These are phyloP conservation scores for Xylaria hypoxylon DNA, from an alignment of 2,329 filamentous ascomycete genomes.

Conservation along the genomic window DNA sequence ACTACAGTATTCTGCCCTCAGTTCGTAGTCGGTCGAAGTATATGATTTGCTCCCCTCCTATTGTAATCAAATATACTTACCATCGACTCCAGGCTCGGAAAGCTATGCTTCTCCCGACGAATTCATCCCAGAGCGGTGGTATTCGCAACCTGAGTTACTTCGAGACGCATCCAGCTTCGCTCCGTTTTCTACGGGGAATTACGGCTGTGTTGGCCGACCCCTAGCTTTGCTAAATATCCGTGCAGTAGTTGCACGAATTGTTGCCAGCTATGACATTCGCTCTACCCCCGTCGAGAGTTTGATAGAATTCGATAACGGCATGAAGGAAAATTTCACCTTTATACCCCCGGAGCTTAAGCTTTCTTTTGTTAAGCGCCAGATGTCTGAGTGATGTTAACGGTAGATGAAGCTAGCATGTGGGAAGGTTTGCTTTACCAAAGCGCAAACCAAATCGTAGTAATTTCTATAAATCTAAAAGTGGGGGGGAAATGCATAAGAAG, in stretches of 20 bases:
- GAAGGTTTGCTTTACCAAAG: neutral
- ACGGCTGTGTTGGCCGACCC: conserved; percentile 23
- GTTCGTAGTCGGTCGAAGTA: conserved; percentile 38
- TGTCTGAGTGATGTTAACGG: no score
- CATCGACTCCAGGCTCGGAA: conserved; percentile 14
- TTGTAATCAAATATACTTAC: neutral
- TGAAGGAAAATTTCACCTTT: conserved; percentile 31
- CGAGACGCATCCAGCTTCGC: conserved; percentile 38
- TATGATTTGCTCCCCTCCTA: neutral
- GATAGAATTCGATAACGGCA: conserved; percentile 11
- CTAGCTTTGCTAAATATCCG: conserved; percentile 29
- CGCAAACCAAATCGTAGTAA: neutral
- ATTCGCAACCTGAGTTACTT: conserved; percentile 39
- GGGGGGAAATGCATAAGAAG: neutral
- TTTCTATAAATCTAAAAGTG: no score
- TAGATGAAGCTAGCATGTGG: neutral
- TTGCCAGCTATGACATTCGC: conserved; percentile 30
- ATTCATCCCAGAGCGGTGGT: conserved; percentile 48
- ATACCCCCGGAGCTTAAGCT: conserved; percentile 15
- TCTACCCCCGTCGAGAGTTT: neutral
- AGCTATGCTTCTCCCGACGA: conserved; percentile 36
- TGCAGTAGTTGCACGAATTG: conserved; percentile 22
- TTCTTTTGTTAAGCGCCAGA: conserved; percentile 9
- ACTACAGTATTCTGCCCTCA: conserved; percentile 39
- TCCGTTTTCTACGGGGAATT: conserved; percentile 35